Base-by-base conservation (phyloP, 306 rosid genomes). In the Acacia crassicarpa region DNA sequence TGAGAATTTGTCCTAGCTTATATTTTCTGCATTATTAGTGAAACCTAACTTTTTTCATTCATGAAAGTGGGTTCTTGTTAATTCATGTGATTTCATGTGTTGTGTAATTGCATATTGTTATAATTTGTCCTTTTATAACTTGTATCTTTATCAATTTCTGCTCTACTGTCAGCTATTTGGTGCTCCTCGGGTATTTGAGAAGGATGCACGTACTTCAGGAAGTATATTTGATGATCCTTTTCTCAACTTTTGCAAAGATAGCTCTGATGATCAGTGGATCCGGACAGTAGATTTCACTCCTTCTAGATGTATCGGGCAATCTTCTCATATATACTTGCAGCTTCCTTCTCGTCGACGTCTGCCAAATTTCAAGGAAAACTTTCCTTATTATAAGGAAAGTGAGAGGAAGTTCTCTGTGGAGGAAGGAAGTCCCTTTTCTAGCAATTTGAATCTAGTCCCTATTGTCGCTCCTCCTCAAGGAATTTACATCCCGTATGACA, bases 231-330 rank as follows among this genome's bases (percentile, higher is more conserved):
- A 84, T 0, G 63, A 84, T 77, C 94, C 90, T 35, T 0, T 1
- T 27, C 7, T 33, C 80, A 89, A 88, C 82, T 94, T 4, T 72
- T 83, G 0, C 48, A 61, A 3, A 80, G 88, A 91, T 27, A 16
- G 11, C 19, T 82, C 80, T 51, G 93, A 91, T 79, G 96, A 89
- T 3, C 88, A 91, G 9, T 94, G 97, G 97, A 81, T 89, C 53
- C 84, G 97, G 58, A 62, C 94, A 44, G 79, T 68, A 75, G 98
- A 94, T 90, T 92, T 94, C 83, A 89, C 98, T 81, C 87, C 85
- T 20, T 49, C 22, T 16, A 54, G 81, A 33, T 49, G 81, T 66
- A 89, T 94, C 72, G 97, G 97, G 53, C 92, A 92, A 85, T 94
- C 97, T 61, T 87, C 92, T 27, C 80, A 90, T 75, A 5, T 94